A percentile compares a stretch with the other conserved stretches of the same genome.
These are phyloP conservation scores for Gloeostereum incarnatum DNA, from an alignment of 768 basidiomycete species.

Conservation along the genomic window DNA sequence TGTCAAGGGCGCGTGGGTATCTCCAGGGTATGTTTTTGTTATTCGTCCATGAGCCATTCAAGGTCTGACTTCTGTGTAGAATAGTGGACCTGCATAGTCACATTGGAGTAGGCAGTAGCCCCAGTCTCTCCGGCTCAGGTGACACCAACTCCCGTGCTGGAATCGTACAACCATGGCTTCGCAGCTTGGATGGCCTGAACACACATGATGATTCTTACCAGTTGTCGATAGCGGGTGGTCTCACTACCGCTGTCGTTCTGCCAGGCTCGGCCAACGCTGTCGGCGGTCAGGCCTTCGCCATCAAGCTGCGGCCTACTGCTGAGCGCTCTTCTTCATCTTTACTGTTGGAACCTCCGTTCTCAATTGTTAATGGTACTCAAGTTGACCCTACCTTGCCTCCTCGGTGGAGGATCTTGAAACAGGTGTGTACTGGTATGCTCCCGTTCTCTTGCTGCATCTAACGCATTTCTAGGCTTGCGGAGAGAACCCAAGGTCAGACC, in stretches of 20 bases:
- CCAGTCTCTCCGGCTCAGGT: constrained; percentile 19
- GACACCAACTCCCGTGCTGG: constrained; percentile 35
- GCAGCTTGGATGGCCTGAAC: constrained; percentile 58
- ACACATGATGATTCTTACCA: constrained; percentile 52
- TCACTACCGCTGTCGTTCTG: constrained; percentile 54
- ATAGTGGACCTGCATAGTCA: constrained; percentile 39
- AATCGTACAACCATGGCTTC: constrained; percentile 46
- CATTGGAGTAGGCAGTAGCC: constrained; percentile 14
- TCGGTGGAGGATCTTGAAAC: constrained; percentile 41
- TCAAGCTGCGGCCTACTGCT: constrained; percentile 39
- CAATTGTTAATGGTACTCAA: constrained; percentile 20
- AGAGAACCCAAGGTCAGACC: too few species aligned
- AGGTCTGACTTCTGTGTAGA: constrained; percentile 10
- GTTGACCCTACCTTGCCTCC: constrained; percentile 17
- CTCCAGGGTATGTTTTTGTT: constrained; percentile 32
- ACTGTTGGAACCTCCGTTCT: constrained; percentile 42
- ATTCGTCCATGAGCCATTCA: constrained; percentile 4
- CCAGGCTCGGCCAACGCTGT: constrained; percentile 38
- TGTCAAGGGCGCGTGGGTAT: constrained; percentile 44
- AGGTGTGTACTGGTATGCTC: constrained; percentile 6
- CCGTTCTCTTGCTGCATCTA: not conserved
- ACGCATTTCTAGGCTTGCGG: constrained; percentile 28
- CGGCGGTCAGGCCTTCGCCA: constrained; percentile 38
- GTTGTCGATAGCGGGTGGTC: constrained; percentile 49
- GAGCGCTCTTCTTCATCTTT: constrained; percentile 36